These are phyloP conservation scores for Pyrenopolyporus hunteri DNA, from an alignment of 495 filamentous ascomycete genomes.

Conservation along the genomic window DNA sequence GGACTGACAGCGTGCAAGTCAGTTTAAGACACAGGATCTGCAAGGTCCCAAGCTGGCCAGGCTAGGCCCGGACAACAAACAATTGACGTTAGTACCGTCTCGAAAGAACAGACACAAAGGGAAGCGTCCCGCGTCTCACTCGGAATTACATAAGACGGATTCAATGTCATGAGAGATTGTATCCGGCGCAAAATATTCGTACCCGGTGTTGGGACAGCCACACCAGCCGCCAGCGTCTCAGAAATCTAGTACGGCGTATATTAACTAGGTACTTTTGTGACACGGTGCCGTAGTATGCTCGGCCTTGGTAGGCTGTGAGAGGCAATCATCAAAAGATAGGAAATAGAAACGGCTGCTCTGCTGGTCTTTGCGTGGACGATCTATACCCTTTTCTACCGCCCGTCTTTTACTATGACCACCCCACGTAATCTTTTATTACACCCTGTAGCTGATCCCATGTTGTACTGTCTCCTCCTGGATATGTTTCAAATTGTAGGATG, in stretches of 20 bases:
- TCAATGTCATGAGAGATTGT: conserved; percentile 19
- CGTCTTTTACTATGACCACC: conserved; percentile 16
- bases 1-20: background rate
- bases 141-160: conserved; percentile 34
- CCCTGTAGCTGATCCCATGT: conserved; percentile 21
- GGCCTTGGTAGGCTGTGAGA: conserved; percentile 22
- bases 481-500: background rate
- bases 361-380: conserved; percentile 21
- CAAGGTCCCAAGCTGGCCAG: background rate
- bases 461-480: conserved; percentile 23
- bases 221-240: conserved; percentile 38
- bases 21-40: conserved; percentile 16
- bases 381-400: conserved; percentile 25
- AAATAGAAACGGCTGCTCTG: conserved; percentile 13
- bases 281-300: conserved; percentile 37
- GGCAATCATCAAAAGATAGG: conserved; percentile 19
- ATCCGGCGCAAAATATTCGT: conserved; percentile 31
- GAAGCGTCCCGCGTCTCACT: conserved; percentile 23
- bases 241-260: conserved; percentile 33
- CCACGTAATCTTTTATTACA: conserved; percentile 16
- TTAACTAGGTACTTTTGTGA: conserved; percentile 40
- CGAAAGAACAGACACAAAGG: conserved; percentile 21
- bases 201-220: conserved; percentile 36
- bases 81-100: conserved; percentile 17
- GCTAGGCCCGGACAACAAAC: conserved; percentile 23